Evolutionary conservation across 202 grass and related monocot genomes (phyloP).

Genomic region (Panicum virgatum): DNA sequence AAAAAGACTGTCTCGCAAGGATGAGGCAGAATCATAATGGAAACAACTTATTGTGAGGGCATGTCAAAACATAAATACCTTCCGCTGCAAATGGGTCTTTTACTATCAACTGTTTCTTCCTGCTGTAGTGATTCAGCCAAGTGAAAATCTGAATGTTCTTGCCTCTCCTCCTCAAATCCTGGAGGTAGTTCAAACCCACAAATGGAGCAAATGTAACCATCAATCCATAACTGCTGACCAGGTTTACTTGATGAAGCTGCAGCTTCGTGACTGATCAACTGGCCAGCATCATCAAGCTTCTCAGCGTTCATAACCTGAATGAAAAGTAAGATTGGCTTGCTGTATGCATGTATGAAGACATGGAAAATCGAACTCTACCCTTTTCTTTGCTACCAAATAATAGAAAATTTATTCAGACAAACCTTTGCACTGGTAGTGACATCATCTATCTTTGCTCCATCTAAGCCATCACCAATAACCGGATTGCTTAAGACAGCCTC

Average conservation of each 20-base stretch:
- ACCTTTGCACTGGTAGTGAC: conserved; percentile 29
- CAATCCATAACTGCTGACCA: conserved; percentile 51
- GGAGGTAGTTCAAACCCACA: conserved; percentile 81
- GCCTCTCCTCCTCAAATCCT: conserved; percentile 80
- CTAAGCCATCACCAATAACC: not conserved
- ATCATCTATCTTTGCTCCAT: conserved; percentile 21
- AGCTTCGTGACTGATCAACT: conserved; percentile 17
- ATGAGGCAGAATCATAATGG: not conserved
- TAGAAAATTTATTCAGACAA: not conserved
- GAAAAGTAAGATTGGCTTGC: not conserved
- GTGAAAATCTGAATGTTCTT: conserved; percentile 87
- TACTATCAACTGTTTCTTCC: conserved; percentile 52
- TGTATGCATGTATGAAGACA: not conserved
- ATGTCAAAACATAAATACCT: conserved; percentile 33
- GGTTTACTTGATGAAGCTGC: conserved; percentile 33
- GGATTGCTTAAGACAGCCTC: conserved; percentile 24
- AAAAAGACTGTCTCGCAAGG: not conserved
- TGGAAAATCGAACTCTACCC: not conserved
- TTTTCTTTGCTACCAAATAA: conserved; percentile 12
- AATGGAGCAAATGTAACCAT: conserved; percentile 80
- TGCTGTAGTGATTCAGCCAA: conserved; percentile 78
- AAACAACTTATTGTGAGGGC: not conserved
- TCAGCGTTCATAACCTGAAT: conserved; percentile 22
- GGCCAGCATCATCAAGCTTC: conserved; percentile 5
- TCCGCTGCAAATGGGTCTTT: conserved; percentile 27